Base-by-base conservation (phyloP, 805 yeast species). In the Metschnikowia santaceciliae region DNA sequence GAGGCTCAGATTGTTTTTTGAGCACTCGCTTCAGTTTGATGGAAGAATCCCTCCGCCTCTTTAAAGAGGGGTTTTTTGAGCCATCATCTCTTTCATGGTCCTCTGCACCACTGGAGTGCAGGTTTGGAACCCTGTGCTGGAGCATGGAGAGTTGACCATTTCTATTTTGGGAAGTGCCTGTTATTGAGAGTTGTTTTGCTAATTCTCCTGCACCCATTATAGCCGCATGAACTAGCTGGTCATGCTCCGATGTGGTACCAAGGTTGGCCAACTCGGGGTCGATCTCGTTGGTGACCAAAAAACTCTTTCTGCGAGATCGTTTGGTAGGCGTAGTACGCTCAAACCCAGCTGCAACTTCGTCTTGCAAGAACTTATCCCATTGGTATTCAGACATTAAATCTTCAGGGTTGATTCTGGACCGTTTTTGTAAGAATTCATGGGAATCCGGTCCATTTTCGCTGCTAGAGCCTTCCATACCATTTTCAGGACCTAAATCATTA, bases 141-240 rank as follows among this genome's bases (percentile, higher is more conserved):
- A 32, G 44, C 40, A 40, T 39, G 34, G 43, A 13, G 4, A 46
- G 30, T 14, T 41, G 48, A 17, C 37, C 40, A 15, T 23, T 40
- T 17, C 47, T 17, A 19, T 43, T 41, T 11, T 47, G 54, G 17
- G 52, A 26, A 11, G 36, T 8, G 2, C 42, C 45, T 1, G 59
- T 52, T 37, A 46, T 33, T n/a, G 49, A 68, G 19, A 77, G 61
- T 47, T 69, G 73, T 55, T 72, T 74, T 19, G 85, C 84, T 51
- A 84, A 71, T 39, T 83, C 81, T 47, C 84, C 75, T 0, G 89
- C 88, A 58, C 84, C 88, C 54, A 83, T 71, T 42, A 86, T 82
- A 1, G 88, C 88, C 43, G 84, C 88, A 52, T 84, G 82, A 10
- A 84, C 90, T 49, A 85, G 69, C 56, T 78, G 84, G 50, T 81